phyloP scores from a whole-genome alignment of 495 filamentous ascomycete species.

The Aspergillus nanangensis region DNA sequence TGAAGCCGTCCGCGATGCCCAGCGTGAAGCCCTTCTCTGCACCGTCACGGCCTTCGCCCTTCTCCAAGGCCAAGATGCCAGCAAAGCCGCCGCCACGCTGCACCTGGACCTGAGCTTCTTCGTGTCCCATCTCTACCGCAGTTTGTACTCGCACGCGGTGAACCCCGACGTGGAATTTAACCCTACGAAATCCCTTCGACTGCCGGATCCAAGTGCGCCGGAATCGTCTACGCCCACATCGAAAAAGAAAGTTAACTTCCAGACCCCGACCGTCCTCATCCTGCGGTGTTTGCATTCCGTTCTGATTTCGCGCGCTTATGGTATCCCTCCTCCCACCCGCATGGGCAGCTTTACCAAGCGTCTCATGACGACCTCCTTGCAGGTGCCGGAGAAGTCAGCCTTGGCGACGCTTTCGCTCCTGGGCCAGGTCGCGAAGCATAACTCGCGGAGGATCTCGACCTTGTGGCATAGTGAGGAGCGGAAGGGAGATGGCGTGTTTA shows the following conservation, averaged over 20 bases:
- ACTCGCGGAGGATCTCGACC: slow-evolving; percentile 62
- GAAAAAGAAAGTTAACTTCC: slow-evolving; percentile 77
- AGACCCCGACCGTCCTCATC: slow-evolving; percentile 86
- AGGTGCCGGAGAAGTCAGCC: slow-evolving; percentile 83
- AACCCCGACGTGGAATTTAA: slow-evolving; percentile 84
- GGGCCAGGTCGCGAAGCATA: slow-evolving; percentile 65
- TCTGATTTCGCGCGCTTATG: slow-evolving; percentile 48
- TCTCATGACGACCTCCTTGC: slow-evolving; percentile 72
- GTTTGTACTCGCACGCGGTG: slow-evolving; percentile 68
- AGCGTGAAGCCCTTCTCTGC: slow-evolving; percentile 86
- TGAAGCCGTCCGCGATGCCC: slow-evolving; percentile 56
- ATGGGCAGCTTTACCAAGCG: slow-evolving; percentile 92
- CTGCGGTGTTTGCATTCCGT: slow-evolving; percentile 76
- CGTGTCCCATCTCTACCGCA: slow-evolving; percentile 84
- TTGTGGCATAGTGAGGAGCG: slow-evolving; percentile 89
- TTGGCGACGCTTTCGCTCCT: slow-evolving; percentile 72
- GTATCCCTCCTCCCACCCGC: slow-evolving; percentile 67
- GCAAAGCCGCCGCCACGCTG: slow-evolving; percentile 58
- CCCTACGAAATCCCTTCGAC: slow-evolving; percentile 67
- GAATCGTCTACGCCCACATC: slow-evolving; percentile 17
- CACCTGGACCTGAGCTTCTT: slow-evolving; percentile 93
- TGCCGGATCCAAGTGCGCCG: slow-evolving; percentile 64
- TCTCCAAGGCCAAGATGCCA: slow-evolving; percentile 78
- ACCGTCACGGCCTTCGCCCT: slow-evolving; percentile 93
- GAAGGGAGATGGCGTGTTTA: slow-evolving; percentile 72